These are phyloP conservation scores for Yamadazyma philogaea DNA, from an alignment of 805 yeast genomes.

Conservation along the genomic window DNA sequence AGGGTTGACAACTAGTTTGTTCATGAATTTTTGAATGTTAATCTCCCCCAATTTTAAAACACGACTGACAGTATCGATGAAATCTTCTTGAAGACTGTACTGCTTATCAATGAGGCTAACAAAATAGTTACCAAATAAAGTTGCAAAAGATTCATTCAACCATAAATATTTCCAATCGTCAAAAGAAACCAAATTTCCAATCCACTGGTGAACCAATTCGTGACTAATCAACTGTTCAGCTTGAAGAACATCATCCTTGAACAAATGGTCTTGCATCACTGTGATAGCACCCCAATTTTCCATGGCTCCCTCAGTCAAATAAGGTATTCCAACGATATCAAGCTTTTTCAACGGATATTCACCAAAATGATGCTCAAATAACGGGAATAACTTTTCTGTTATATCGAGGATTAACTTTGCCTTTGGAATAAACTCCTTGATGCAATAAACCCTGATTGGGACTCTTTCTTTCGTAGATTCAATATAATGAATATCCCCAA, in stretches of 20 bases:
- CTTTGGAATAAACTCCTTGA: slow-evolving; percentile 47
- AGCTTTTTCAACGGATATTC: slow-evolving; percentile 60
- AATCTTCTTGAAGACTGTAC: slow-evolving; percentile 22
- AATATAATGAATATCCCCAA: slow-evolving; percentile 63
- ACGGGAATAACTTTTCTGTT: slow-evolving; percentile 46
- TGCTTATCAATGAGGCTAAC: slow-evolving; percentile 10
- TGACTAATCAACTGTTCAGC: slow-evolving; percentile 62
- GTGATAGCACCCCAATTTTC: slow-evolving; percentile 75
- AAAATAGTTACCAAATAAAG: slow-evolving; percentile 56
- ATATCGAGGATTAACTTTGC: slow-evolving; percentile 48
- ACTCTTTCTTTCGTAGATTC: slow-evolving; percentile 13
- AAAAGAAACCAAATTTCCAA: slow-evolving; percentile 66
- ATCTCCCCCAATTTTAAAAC: slow-evolving; percentile 2
- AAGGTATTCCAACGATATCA: slow-evolving; percentile 68
- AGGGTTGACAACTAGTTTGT: slow-evolving; percentile 19
- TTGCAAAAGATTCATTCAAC: slow-evolving; percentile 78
- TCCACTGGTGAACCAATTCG: slow-evolving; percentile 77
- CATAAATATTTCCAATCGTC: slow-evolving; percentile 68
- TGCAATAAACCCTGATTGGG: slow-evolving; percentile 55
- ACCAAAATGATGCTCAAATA: slow-evolving; percentile 44
- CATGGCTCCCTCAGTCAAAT: slow-evolving; percentile 73
- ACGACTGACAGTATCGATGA: slow-evolving; percentile 22
- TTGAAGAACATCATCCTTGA: slow-evolving; percentile 24
- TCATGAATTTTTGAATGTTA: slow-evolving; percentile 31
- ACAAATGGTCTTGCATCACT: slow-evolving; percentile 49